Conservation (phyloP, 2,329 filamentous ascomycete species). For the Chrysosphaeria jannelii region DNA sequence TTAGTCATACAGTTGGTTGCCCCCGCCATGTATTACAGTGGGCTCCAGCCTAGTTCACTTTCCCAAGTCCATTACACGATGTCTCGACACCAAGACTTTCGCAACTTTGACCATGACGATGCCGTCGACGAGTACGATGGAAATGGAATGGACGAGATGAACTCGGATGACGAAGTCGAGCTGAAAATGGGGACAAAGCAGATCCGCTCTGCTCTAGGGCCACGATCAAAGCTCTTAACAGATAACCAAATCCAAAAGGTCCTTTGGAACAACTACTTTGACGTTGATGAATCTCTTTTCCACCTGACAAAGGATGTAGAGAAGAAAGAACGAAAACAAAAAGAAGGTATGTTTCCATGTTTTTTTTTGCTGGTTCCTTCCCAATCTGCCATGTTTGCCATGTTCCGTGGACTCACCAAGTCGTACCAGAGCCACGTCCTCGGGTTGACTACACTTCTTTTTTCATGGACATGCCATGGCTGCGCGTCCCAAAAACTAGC, state of each 20-base stretch:
- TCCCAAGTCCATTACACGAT: too few relatives aligned
- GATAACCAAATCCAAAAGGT: conserved; percentile 53
- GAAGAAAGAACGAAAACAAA: conserved; percentile 3
- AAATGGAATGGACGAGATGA: conserved; percentile 14
- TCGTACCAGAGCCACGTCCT: conserved; percentile 1
- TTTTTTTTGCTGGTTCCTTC: neutral
- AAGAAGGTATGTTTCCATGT: conserved; percentile 4
- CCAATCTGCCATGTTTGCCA: too few relatives aligned
- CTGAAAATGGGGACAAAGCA: conserved; percentile 35
- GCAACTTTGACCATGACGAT: conserved; percentile 19
- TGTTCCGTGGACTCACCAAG: neutral
- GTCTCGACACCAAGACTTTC: conserved; percentile 17
- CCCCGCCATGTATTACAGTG: too few relatives aligned
- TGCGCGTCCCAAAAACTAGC: conserved; percentile 35
- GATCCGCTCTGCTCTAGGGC: conserved; percentile 34
- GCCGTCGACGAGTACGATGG: conserved; percentile 20
- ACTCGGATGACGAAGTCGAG: conserved; percentile 14
- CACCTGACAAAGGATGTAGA: conserved; percentile 42
- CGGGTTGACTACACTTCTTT: conserved; percentile 17
- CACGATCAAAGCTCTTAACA: conserved; percentile 23
- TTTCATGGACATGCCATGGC: conserved; percentile 70
- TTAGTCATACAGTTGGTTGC: too few relatives aligned
- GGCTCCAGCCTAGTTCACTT: too few relatives aligned
- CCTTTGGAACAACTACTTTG: conserved; percentile 89
- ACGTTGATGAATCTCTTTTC: conserved; percentile 55